Evolutionary conservation across 805 yeast species (phyloP), one percentile per base, ranked within the genome.

Genomic region (Yamadazyma scolyti): DNA sequence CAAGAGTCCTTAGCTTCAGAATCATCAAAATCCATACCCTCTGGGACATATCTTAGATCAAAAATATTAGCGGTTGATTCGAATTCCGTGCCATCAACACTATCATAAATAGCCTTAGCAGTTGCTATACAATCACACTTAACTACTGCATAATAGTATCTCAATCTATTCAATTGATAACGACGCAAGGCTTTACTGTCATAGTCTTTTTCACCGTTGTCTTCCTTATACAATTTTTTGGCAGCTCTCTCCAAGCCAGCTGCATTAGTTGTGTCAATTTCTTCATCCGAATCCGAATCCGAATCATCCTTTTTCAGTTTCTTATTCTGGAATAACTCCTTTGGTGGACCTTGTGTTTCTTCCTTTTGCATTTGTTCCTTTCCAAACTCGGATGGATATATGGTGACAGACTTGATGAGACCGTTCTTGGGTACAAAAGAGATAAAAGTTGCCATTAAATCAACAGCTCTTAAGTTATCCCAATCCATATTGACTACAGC

Each of bases 401-500:
- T 77, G 5, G 75, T 52, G 6, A 93, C 80, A n/a, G 78, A 75
- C 26, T 61, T 54, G 33, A 90, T 81, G 26, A 65, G 62, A 2
- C 95, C 94, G 20, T 73, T 79, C 14, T 75, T 58, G 12, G 96
- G 96, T 14, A 84, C 79, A 60, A 90, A 93, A 33, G 95, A 77
- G 6, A 79, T 63, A 47, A 90, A 87, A 0, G 97, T 82, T 4
- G 95, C 95, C 82, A 85, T 75, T 41, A 90, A 63, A 53, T 93
- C 97, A 4, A 76, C 75, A 1, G 97, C 83, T 27, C 77, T 73
- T n/a, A 93, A 71, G 50, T 93, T 84, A 47, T 93, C 98, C 98
- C 98, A 93, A 53, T 93, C 98, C 73, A 93, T 67, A 50, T 93
- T 93, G 18, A 93, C 97, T 1, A 82, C 96, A 0, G 98, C 98